These are phyloP conservation scores for Heliamphora pulchella DNA, from an alignment of 179 eudicot genomes.

Conservation along the genomic window DNA sequence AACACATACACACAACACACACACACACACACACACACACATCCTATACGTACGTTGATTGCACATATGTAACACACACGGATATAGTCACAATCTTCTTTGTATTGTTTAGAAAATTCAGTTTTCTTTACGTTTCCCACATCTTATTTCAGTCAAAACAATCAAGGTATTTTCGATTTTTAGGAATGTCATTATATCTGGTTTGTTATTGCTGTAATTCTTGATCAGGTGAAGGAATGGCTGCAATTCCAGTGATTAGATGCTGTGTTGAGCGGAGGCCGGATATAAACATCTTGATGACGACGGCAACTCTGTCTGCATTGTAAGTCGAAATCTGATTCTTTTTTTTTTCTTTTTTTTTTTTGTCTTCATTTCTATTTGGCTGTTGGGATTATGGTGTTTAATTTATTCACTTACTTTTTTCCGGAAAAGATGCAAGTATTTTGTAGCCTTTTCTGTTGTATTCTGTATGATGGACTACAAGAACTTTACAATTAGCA, in stretches of 20 bases:
- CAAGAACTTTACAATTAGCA: neutral
- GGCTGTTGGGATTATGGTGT: slow-evolving; percentile 11
- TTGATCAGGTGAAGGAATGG: slow-evolving; percentile 76
- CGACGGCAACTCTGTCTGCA: slow-evolving; percentile 68
- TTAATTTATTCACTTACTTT: neutral
- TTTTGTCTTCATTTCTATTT: neutral
- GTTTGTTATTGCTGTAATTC: slow-evolving; percentile 1
- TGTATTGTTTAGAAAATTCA: neutral
- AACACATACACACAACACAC: no score
- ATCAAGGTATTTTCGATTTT: neutral
- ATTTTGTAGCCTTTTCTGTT: neutral
- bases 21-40: no score
- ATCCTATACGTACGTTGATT: no score
- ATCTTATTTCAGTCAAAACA: neutral
- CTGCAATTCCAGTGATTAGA: slow-evolving; percentile 70
- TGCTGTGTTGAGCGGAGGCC: slow-evolving; percentile 60
- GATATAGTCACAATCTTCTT: neutral
- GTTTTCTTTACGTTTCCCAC: neutral
- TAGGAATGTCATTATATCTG: neutral
- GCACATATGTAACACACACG: no score
- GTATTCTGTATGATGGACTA: neutral
- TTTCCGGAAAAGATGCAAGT: neutral
- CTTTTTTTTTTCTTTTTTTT: neutral
- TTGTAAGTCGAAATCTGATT: slow-evolving; percentile 47
- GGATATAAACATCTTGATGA: slow-evolving; percentile 71